These are phyloP conservation scores for Aethionema arabicum DNA, from an alignment of 345 rosid species.

Conservation along the genomic window DNA sequence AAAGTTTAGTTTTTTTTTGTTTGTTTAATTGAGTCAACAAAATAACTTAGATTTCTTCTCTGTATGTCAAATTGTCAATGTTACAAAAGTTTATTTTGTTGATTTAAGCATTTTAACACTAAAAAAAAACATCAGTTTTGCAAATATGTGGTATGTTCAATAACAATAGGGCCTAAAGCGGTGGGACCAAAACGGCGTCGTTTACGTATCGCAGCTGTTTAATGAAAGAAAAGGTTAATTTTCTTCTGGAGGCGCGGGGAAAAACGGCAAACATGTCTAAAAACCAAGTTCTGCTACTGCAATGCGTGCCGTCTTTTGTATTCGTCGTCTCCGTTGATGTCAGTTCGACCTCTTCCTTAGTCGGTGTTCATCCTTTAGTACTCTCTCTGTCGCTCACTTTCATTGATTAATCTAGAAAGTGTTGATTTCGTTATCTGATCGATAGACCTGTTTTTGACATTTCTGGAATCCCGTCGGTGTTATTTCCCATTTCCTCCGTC, in stretches of 20 bases:
- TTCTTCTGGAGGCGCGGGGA: background rate
- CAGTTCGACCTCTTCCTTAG: constrained; percentile 34
- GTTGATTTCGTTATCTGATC: background rate
- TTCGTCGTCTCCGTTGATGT: constrained; percentile 25
- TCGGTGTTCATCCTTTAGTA: constrained; percentile 81
- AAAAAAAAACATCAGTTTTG: too few species aligned
- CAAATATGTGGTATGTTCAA: too few species aligned
- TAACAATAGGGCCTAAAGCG: too few species aligned
- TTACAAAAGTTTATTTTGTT: too few species aligned
- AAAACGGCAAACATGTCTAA: constrained; percentile 30
- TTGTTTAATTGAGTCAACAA: background rate
- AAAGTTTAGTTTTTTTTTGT: background rate
- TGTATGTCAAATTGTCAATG: too few species aligned
- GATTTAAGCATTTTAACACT: too few species aligned
- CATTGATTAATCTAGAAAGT: background rate
- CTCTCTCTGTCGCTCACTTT: constrained; percentile 3
- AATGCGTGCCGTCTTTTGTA: constrained; percentile 31
- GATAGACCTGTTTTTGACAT: background rate
- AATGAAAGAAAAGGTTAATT: background rate
- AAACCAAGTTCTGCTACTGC: constrained; percentile 4
- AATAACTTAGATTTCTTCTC: too few species aligned
- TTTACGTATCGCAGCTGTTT: too few species aligned
- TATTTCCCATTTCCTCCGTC: background rate
- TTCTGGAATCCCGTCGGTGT: background rate
- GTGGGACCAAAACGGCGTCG: too few species aligned